phyloP scores from a whole-genome alignment of 108 stramenopile genomes.

The Nitzschia sp. region DNA sequence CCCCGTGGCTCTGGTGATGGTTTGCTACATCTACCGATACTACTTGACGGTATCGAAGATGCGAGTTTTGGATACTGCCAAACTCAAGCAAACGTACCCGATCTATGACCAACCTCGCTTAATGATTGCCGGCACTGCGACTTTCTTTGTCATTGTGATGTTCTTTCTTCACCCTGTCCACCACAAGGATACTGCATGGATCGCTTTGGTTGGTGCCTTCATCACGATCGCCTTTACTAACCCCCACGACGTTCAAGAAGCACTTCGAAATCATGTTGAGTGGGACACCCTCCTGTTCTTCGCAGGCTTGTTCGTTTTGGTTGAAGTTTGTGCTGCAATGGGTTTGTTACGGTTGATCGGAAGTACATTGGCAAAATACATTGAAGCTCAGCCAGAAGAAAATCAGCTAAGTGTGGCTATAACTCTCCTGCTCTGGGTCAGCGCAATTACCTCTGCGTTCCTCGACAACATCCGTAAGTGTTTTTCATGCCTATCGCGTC shows the following conservation, averaged over 20 bases:
- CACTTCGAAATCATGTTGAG: constrained; percentile 64
- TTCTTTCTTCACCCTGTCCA: constrained; percentile 75
- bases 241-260: constrained; percentile 70
- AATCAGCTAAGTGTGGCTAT: constrained; percentile 56
- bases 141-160: constrained; percentile 56
- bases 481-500: not conserved
- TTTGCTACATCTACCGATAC: constrained; percentile 46
- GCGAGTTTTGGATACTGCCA: constrained; percentile 42
- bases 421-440: constrained; percentile 60
- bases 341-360: constrained; percentile 57
- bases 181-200: constrained; percentile 76
- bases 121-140: constrained; percentile 49
- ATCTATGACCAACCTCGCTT: constrained; percentile 54
- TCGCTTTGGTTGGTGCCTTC: constrained; percentile 63
- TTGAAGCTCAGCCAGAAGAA: constrained; percentile 45
- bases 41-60: constrained; percentile 39
- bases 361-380: constrained; percentile 41
- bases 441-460: constrained; percentile 61
- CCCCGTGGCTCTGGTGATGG: constrained; percentile 43
- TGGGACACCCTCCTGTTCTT: constrained; percentile 74
- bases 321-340: constrained; percentile 72
- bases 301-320: constrained; percentile 66
- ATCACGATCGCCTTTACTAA: constrained; percentile 61
- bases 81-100: constrained; percentile 53
- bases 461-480: constrained; percentile 32